phyloP scores from a whole-genome alignment of 2,329 filamentous ascomycete genomes.

The Cercospora berteroae region DNA sequence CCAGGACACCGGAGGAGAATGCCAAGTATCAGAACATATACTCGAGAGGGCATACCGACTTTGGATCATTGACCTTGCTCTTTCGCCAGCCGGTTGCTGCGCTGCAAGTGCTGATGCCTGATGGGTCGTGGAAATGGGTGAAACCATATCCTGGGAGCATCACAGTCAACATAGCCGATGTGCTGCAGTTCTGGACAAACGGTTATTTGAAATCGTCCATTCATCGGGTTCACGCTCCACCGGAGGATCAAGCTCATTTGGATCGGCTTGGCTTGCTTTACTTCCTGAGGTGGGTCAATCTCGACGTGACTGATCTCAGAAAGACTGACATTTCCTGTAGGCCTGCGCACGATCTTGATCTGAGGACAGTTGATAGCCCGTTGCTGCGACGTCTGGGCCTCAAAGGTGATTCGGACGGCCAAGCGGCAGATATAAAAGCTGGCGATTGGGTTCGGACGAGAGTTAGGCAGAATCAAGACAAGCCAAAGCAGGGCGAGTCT shows the following conservation, averaged over 20 bases:
- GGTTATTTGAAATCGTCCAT: slow-evolving; percentile 50
- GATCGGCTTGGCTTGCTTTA: slow-evolving; percentile 48
- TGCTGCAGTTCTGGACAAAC: slow-evolving; percentile 41
- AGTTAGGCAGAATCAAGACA: slow-evolving; percentile 33
- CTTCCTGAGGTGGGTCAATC: slow-evolving; percentile 34
- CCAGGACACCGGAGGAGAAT: slow-evolving; percentile 33
- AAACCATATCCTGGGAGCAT: slow-evolving; percentile 42
- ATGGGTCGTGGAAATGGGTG: slow-evolving; percentile 46
- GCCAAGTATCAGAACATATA: slow-evolving; percentile 33
- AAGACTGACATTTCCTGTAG: slow-evolving; percentile 4
- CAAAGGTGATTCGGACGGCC: slow-evolving; percentile 22
- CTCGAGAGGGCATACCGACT: slow-evolving; percentile 43
- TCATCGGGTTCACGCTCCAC: slow-evolving; percentile 52
- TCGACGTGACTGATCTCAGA: too few relatives aligned
- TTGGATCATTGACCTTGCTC: slow-evolving; percentile 45
- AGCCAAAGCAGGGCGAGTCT: slow-evolving; percentile 20
- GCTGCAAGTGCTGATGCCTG: slow-evolving; percentile 39
- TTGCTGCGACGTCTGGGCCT: slow-evolving; percentile 28
- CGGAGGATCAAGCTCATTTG: slow-evolving; percentile 48
- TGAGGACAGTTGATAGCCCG: slow-evolving; percentile 34
- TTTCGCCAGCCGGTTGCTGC: slow-evolving; percentile 46
- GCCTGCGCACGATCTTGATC: slow-evolving; percentile 30
- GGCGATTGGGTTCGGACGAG: slow-evolving; percentile 33
- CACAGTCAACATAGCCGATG: slow-evolving; percentile 45
- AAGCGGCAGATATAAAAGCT: slow-evolving; percentile 29